Conservation (phyloP, 345 rosid species). For the Leavenworthia alabamica region DNA sequence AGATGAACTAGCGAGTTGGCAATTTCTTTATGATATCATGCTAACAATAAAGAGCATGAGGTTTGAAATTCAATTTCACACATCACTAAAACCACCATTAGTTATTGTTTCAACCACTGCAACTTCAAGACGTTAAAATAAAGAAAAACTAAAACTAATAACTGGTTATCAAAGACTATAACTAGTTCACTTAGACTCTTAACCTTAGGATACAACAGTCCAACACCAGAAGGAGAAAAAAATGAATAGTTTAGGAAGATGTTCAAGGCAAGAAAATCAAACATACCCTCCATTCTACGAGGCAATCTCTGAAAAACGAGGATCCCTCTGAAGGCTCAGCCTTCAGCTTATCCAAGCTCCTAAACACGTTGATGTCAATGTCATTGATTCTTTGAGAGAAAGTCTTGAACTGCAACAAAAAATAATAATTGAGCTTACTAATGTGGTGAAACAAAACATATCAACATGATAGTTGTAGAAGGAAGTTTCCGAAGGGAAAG, state of each 20-base stretch:
- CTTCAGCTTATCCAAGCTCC: slow-evolving; percentile 61
- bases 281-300: slow-evolving; percentile 85
- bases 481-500: too few species aligned
- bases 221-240: neutral
- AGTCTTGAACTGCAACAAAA: slow-evolving; percentile 81
- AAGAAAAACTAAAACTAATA: neutral
- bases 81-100: neutral
- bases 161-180: neutral
- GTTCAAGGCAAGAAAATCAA: neutral
- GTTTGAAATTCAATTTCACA: neutral
- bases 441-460: too few species aligned
- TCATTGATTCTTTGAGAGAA: slow-evolving; percentile 58
- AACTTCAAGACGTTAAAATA: slow-evolving; percentile 2
- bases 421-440: too few species aligned
- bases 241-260: neutral
- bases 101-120: neutral
- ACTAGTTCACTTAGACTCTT: neutral
- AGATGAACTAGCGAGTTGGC: neutral
- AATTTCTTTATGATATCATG: neutral
- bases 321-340: slow-evolving; percentile 74
- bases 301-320: slow-evolving; percentile 69
- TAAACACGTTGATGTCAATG: slow-evolving; percentile 64
- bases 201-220: neutral
- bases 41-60: neutral
- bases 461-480: too few species aligned